phyloP scores from a whole-genome alignment of 2,329 filamentous ascomycete genomes.

The Malbranchea cinnamomea region DNA sequence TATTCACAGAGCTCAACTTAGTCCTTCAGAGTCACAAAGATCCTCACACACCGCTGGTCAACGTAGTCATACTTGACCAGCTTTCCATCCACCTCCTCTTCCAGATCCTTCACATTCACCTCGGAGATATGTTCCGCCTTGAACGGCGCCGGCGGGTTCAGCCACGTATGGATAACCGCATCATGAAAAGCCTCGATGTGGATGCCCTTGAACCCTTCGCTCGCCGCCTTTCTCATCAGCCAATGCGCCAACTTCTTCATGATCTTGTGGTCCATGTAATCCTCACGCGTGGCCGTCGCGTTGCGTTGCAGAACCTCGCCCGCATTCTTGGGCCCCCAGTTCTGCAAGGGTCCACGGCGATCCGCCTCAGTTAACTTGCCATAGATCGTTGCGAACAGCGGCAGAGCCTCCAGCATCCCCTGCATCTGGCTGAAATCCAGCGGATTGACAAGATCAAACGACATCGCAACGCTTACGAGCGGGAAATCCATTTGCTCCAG shows the following conservation, averaged over 20 bases:
- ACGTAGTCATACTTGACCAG: neutral
- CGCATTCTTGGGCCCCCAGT: slow-evolving; percentile 16
- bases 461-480: slow-evolving; percentile 22
- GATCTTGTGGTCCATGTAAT: slow-evolving; percentile 20
- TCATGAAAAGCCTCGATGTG: slow-evolving; percentile 21
- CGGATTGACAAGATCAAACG: slow-evolving; percentile 18
- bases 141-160: slow-evolving; percentile 10
- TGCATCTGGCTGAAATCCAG: slow-evolving; percentile 7
- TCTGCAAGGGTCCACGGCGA: slow-evolving; percentile 12
- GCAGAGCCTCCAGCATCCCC: slow-evolving; percentile 12
- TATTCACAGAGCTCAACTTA: too few relatives aligned
- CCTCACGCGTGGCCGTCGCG: slow-evolving; percentile 21
- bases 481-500: slow-evolving; percentile 25
- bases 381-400: slow-evolving; percentile 7
- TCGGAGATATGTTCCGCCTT: slow-evolving; percentile 6
- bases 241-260: slow-evolving; percentile 22
- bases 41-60: slow-evolving; percentile 1
- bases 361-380: slow-evolving; percentile 7
- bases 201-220: slow-evolving; percentile 19
- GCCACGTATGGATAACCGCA: slow-evolving; percentile 10
- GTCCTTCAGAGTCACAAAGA: too few relatives aligned
- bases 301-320: slow-evolving; percentile 22
- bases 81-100: slow-evolving; percentile 6
- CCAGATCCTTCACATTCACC: slow-evolving; percentile 9
- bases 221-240: slow-evolving; percentile 22